Base-by-base conservation (phyloP, 1,284 basidiomycete species). In the Malassezia slooffiae region DNA sequence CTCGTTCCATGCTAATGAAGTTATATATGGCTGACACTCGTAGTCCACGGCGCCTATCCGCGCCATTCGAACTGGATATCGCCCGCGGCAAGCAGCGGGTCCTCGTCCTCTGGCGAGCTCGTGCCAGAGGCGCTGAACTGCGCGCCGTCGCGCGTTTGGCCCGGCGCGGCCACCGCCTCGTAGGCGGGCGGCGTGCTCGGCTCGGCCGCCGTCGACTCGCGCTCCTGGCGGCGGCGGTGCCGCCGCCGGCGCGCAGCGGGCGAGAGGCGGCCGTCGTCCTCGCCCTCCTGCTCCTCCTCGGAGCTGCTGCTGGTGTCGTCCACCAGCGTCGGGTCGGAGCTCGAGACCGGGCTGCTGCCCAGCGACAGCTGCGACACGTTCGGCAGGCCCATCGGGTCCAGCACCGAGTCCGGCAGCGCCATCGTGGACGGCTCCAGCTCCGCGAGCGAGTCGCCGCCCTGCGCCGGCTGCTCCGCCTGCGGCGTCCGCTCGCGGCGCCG, bases 41-140 rank as follows among this genome's bases (percentile, higher is more conserved):
- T n/a, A n/a, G n/a, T n/a, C n/a, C n/a, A n/a, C n/a, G n/a, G n/a
- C n/a, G 4, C 5, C 15, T 38, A 60, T 10, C 51, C 57, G 15
- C 52, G 54, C 62, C 63, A 64, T 29, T 68, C 66, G 39, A 68
- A 68, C 27, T 58, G 40, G 23, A 68, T 65, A 39, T 68, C 66
- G 11, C 66, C 66, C 8, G 52, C 52, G 33, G 60, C 62, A 6
- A 68, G 45, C 15, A 68, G 42, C 33, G 50, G 51, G 28, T 67
- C 63, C 17, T 64, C 58, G 17, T 57, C 60, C 3, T 63, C 67
- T 11, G 56, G 55, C 23, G 43, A 40, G 16, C 5, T 39, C 50
- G 7, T 44, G n/a, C n/a, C n/a, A n/a, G n/a, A n/a, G n/a, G n/a
- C n/a, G n/a, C 58, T 9, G 46, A 52, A 3, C 50, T 40, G 19